A percentile compares a stretch with the other conserved stretches of the same genome.
These are phyloP conservation scores for Rhizopogon roseolus DNA, from an alignment of 768 basidiomycete genomes.

Conservation along the genomic window DNA sequence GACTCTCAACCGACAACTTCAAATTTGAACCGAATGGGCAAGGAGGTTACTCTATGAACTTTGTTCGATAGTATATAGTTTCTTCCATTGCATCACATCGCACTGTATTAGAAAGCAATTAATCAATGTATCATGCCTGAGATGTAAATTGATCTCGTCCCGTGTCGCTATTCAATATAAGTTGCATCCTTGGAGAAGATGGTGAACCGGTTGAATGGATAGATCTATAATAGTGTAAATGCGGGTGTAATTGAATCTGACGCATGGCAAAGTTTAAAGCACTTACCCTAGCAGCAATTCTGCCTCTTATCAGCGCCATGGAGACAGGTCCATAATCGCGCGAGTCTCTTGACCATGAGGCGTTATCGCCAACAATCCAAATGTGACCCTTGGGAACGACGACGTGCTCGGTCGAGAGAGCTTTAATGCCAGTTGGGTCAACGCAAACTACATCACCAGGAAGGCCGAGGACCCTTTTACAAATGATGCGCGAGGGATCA, in stretches of 20 bases:
- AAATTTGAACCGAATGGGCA: constrained; percentile 91
- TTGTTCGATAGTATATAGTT: constrained; percentile 41
- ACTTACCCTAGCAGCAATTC: constrained; percentile 59
- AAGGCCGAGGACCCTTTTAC: constrained; percentile 87
- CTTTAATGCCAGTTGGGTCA: constrained; percentile 70
- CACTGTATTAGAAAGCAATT: background rate
- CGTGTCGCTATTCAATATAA: constrained; percentile 13
- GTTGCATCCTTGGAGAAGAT: constrained; percentile 17
- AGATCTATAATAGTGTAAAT: constrained; percentile 18
- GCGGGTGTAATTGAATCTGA: background rate
- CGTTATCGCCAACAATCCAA: constrained; percentile 92
- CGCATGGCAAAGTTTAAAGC: background rate
- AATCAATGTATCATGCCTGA: background rate
- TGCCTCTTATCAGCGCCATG: constrained; percentile 68
- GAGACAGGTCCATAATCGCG: constrained; percentile 91
- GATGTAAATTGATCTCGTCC: background rate
- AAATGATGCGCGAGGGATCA: constrained; percentile 61
- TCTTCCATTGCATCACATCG: background rate
- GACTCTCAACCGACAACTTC: constrained; percentile 94
- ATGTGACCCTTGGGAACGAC: constrained; percentile 80
- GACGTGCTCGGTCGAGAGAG: constrained; percentile 68
- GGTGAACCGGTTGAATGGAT: constrained; percentile 25
- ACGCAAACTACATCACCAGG: constrained; percentile 88
- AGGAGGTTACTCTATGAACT: constrained; percentile 95
- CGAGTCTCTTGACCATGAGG: constrained; percentile 79